phyloP scores from a whole-genome alignment of 805 yeast species.

The Monosporozyma unispora region DNA sequence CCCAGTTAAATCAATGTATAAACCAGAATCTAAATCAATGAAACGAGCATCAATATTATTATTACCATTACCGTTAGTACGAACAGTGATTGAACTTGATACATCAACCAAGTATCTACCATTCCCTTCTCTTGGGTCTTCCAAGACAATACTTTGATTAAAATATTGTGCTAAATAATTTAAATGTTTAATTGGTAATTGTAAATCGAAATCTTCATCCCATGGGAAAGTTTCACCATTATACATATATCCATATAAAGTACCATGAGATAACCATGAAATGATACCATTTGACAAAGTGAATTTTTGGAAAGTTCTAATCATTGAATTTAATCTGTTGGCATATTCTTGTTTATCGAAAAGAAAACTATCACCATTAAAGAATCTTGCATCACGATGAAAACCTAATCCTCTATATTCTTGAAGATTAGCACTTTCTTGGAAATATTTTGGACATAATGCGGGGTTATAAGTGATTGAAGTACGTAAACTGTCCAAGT shows the following conservation, averaged over 20 bases:
- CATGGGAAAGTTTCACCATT: constrained; percentile 56
- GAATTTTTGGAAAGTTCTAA: constrained; percentile 46
- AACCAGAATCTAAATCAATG: constrained; percentile 60
- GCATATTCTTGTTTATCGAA: constrained; percentile 6
- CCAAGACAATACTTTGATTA: constrained; percentile 39
- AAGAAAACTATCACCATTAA: constrained; percentile 38
- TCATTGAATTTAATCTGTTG: constrained; percentile 33
- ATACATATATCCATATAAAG: constrained; percentile 56
- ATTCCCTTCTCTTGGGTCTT: constrained; percentile 42
- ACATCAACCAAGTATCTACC: constrained; percentile 48
- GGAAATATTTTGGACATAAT: constrained; percentile 34
- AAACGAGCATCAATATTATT: constrained; percentile 68
- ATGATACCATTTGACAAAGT: constrained; percentile 37
- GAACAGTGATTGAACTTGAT: constrained; percentile 43
- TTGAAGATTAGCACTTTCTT: constrained; percentile 10
- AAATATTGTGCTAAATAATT: constrained; percentile 35
- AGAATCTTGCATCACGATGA: constrained; percentile 55
- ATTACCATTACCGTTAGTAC: constrained; percentile 48
- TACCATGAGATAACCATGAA: constrained; percentile 61
- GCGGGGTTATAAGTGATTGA: constrained; percentile 26
- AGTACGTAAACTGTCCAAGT: constrained; percentile 29
- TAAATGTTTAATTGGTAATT: constrained; percentile 44
- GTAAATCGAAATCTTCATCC: constrained; percentile 62
- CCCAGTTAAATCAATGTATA: constrained; percentile 67
- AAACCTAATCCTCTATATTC: constrained; percentile 13